phyloP scores from a whole-genome alignment of 148 eudicot species.

The Nepenthes gracilis region DNA sequence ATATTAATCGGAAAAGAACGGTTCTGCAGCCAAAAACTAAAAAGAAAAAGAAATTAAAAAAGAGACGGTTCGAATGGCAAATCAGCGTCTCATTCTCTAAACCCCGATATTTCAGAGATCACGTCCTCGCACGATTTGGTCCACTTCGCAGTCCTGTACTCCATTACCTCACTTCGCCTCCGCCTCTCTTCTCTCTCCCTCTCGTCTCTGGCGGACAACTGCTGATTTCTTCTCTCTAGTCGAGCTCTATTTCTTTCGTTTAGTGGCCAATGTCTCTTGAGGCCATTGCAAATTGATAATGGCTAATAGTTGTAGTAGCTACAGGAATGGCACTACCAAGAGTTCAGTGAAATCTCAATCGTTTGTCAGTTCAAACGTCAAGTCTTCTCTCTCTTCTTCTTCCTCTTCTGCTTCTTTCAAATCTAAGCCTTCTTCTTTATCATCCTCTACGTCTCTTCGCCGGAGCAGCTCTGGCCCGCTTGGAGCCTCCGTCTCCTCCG shows the following conservation, averaged over 20 bases:
- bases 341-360: constrained; percentile 9
- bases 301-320: constrained; percentile 18
- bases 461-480: constrained; percentile 43
- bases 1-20: no score
- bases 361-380: constrained; percentile 25
- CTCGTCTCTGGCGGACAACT: no score
- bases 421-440: constrained; percentile 29
- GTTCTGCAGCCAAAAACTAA: no score
- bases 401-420: constrained; percentile 43
- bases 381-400: constrained; percentile 29
- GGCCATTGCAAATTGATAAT: constrained; percentile 3
- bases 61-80: no score
- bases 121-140: constrained; percentile 9
- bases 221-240: no score
- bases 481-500: constrained; percentile 10
- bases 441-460: constrained; percentile 31
- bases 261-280: constrained; percentile 2
- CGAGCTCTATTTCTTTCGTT: neutral
- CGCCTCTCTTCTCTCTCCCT: neutral
- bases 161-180: constrained; percentile 3
- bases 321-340: constrained; percentile 19
- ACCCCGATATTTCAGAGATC: neutral
- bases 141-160: constrained; percentile 1
- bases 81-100: no score
- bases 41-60: no score